Evolutionary conservation across 2,329 filamentous ascomycete genomes (phyloP).

Genomic region (Saccharata proteae): DNA sequence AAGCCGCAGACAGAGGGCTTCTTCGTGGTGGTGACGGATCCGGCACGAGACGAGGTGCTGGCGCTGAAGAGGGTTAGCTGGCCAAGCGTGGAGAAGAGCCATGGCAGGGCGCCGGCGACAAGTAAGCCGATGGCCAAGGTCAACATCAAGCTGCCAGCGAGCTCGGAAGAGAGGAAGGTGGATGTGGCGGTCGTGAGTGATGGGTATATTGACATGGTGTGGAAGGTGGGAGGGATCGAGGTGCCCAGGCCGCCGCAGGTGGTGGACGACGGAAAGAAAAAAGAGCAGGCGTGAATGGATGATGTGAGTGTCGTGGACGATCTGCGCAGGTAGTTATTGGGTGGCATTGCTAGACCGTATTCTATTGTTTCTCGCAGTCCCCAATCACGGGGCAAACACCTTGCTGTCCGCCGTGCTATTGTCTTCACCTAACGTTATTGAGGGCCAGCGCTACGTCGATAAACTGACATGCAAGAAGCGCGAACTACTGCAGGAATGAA

Average conservation of each 20-base stretch:
- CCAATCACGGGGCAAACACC: too few species aligned
- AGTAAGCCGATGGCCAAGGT: slow-evolving; percentile 36
- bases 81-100: slow-evolving; percentile 31
- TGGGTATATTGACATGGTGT: slow-evolving; percentile 68
- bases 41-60: slow-evolving; percentile 60
- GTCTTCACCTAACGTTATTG: too few species aligned
- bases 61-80: slow-evolving; percentile 81
- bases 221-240: slow-evolving; percentile 41
- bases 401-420: too few species aligned
- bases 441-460: too few species aligned
- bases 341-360: too few species aligned
- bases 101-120: slow-evolving; percentile 18
- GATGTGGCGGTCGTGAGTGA: slow-evolving; percentile 75
- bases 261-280: slow-evolving; percentile 13
- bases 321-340: too few species aligned
- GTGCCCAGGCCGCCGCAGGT: slow-evolving; percentile 29
- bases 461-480: too few species aligned
- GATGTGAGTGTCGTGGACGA: too few species aligned
- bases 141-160: slow-evolving; percentile 48
- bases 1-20: slow-evolving; percentile 92
- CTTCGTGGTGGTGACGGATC: slow-evolving; percentile 68
- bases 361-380: too few species aligned
- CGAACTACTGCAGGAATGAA: too few species aligned
- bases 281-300: slow-evolving; percentile 2
- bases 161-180: slow-evolving; percentile 45